Evolutionary conservation across 2,329 filamentous ascomycete species (phyloP).

Genomic region (Cyphellophora attinorum): DNA sequence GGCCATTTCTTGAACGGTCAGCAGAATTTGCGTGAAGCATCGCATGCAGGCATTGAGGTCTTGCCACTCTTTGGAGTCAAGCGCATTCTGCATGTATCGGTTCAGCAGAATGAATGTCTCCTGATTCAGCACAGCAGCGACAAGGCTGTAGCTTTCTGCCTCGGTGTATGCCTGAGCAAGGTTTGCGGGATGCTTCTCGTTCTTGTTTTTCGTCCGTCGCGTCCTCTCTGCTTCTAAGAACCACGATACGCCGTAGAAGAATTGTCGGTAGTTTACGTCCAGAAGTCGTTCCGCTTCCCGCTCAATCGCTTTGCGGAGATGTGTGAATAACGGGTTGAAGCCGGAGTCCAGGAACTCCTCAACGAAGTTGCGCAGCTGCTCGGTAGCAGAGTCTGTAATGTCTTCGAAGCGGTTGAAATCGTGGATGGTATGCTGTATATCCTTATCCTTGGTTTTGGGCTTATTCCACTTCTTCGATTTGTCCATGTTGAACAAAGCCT

Average conservation of each 20-base stretch:
- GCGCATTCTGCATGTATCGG: conserved; percentile 65
- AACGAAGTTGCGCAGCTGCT: conserved; percentile 70
- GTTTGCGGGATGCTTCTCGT: conserved; percentile 39
- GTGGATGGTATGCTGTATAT: conserved; percentile 49
- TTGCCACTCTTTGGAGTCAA: conserved; percentile 78
- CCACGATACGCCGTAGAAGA: conserved; percentile 88
- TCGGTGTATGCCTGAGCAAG: conserved; percentile 41
- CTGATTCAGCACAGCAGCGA: conserved; percentile 85
- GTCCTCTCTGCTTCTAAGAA: conserved; percentile 78
- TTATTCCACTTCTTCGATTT: conserved; percentile 83
- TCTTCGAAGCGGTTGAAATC: conserved; percentile 68
- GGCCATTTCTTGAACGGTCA: conserved; percentile 88
- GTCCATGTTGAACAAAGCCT: conserved; percentile 80
- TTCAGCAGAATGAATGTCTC: conserved; percentile 89
- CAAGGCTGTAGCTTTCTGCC: conserved; percentile 69
- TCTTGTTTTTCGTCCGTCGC: conserved; percentile 53
- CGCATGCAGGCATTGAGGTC: conserved; percentile 82
- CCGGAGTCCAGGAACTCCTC: conserved; percentile 90
- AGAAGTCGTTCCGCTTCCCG: conserved; percentile 76
- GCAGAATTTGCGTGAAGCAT: conserved; percentile 86
- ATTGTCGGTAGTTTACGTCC: conserved; percentile 69
- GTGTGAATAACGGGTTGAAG: conserved; percentile 83
- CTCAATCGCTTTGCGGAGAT: conserved; percentile 81
- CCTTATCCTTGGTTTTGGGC: conserved; percentile 54
- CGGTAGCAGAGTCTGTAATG: conserved; percentile 64